phyloP scores from a whole-genome alignment of 1,139 yeast genomes.

The Sugiyamaella neomexicana region DNA sequence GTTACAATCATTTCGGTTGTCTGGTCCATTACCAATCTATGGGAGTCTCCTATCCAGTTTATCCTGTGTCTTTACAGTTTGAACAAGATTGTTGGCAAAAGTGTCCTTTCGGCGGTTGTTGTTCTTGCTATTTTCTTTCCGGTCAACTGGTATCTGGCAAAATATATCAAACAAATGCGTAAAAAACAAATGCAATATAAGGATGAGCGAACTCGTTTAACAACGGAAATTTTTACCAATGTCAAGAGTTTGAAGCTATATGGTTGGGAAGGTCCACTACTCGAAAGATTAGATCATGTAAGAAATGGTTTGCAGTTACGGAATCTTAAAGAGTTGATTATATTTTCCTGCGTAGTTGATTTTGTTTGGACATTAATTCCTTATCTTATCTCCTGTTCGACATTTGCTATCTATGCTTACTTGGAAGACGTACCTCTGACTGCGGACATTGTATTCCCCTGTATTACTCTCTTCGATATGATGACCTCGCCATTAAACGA shows the following conservation, averaged over 20 bases:
- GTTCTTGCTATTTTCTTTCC: constrained; percentile 61
- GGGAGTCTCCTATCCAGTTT: constrained; percentile 62
- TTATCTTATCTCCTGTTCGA: constrained; percentile 60
- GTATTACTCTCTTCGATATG: constrained; percentile 59
- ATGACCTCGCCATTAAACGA: constrained; percentile 61
- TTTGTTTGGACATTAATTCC: constrained; percentile 69
- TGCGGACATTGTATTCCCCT: constrained; percentile 74
- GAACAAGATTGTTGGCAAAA: constrained; percentile 58
- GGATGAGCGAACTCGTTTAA: constrained; percentile 57
- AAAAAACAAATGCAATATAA: constrained; percentile 67
- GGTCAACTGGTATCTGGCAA: constrained; percentile 53
- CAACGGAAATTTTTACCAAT: constrained; percentile 61
- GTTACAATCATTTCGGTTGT: constrained; percentile 62
- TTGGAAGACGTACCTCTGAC: constrained; percentile 51
- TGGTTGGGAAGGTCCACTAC: constrained; percentile 72
- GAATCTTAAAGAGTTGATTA: constrained; percentile 57
- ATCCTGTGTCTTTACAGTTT: constrained; percentile 56
- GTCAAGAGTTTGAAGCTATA: constrained; percentile 70
- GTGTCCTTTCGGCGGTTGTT: constrained; percentile 60
- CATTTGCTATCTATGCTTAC: constrained; percentile 56
- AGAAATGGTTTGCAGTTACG: constrained; percentile 83
- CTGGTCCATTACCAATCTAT: constrained; percentile 52
- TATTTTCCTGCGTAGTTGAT: constrained; percentile 47
- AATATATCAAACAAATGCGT: constrained; percentile 49
- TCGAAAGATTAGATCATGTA: constrained; percentile 52